Evolutionary conservation across 371 early-diverging fungal genomes (phyloP), one percentile per base, ranked within the genome.

Genomic region (Mortierella sp.): DNA sequence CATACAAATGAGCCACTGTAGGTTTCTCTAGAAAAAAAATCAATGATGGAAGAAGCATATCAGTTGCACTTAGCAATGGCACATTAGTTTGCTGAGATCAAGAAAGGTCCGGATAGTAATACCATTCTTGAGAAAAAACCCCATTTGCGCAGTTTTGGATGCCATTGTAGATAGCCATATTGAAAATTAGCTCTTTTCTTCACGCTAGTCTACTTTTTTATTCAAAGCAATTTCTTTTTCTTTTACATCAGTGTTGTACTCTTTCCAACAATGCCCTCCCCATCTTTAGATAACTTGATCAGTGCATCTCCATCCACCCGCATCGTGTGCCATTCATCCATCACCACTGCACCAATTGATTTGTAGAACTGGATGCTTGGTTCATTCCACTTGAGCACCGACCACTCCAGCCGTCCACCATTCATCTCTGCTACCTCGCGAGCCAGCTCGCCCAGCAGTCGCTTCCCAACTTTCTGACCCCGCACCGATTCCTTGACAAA

Each of bases 341-440:
- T 90, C 70, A 91, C 92, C 24, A 88, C 80, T 26, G 95, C 95
- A 55, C 95, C 95, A 71, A 95, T 65, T 11, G 89, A 74, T 79
- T 91, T 88, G 80, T 94, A 94, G 60, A 94, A 94, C 80, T 86
- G 83, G 55, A 90, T 91, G 31, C 93, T 90, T 34, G 92, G 92
- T 79, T 92, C 91, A 79, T 94, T 94, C 96, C 96, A 96, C 73
- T 95, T 93, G 47, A 95, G 80, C 3, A 95, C 95, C 0, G 90
- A 90, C 97, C 97, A 97, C 85, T 96, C 96, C 82, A 95, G 89
- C 11, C 96, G 90, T 31, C 93, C 94, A 55, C 95, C 95, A 31
- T 93, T 90, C 76, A 92, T 90, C 70, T 92, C 90, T 57, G 88
- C 90, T 3, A 95, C 95, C 28, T 94, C 87, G 1, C 79, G 78